These are phyloP conservation scores for Tephrocybe rancida DNA, from an alignment of 768 basidiomycete genomes.

Conservation along the genomic window DNA sequence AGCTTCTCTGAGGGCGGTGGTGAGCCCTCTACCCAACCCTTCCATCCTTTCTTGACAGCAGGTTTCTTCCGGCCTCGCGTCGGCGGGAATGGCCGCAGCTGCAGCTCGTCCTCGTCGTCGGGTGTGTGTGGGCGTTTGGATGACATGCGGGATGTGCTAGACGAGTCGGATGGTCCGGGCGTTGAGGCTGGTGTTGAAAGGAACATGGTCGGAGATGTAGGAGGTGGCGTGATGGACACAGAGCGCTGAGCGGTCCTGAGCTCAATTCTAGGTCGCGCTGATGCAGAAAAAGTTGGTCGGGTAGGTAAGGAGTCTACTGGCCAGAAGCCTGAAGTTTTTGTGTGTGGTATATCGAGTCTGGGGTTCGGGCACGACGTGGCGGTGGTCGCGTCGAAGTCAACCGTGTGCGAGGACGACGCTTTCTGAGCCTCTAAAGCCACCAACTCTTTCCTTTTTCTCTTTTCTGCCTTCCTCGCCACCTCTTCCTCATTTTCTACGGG, in stretches of 20 bases:
- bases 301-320: slow-evolving; percentile 27
- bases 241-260: slow-evolving; percentile 72
- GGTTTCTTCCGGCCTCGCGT: slow-evolving; percentile 60
- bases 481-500: slow-evolving; percentile 65
- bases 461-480: slow-evolving; percentile 48
- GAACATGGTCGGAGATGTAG: slow-evolving; percentile 44
- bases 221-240: slow-evolving; percentile 75
- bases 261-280: slow-evolving; percentile 66
- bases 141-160: slow-evolving; percentile 73
- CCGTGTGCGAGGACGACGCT: slow-evolving; percentile 20
- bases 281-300: neutral
- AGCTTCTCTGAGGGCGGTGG: slow-evolving; percentile 79
- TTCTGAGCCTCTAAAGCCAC: slow-evolving; percentile 19
- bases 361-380: slow-evolving; percentile 27
- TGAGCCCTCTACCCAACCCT: slow-evolving; percentile 89
- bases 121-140: slow-evolving; percentile 82
- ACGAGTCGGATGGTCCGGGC: slow-evolving; percentile 75
- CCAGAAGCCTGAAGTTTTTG: slow-evolving; percentile 50
- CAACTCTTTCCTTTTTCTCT: slow-evolving; percentile 53
- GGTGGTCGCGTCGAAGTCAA: slow-evolving; percentile 30
- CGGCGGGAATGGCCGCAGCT: slow-evolving; percentile 24
- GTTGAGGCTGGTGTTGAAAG: slow-evolving; percentile 71
- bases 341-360: slow-evolving; percentile 26
- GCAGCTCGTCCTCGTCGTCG: slow-evolving; percentile 54
- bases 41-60: slow-evolving; percentile 82